Conservation (phyloP, 345 rosid species). For the Raphanus sativus region DNA sequence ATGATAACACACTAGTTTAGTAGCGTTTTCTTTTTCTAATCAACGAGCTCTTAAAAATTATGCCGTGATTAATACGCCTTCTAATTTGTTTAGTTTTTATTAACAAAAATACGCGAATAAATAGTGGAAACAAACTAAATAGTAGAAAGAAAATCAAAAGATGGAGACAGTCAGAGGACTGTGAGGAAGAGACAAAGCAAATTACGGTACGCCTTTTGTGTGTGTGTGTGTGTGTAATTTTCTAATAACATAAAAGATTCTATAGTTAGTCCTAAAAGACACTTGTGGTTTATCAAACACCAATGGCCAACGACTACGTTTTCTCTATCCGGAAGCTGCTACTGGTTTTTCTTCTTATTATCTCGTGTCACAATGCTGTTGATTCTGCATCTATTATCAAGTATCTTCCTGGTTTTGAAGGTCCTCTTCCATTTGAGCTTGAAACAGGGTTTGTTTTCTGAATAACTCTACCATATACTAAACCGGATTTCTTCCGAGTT, state of each 20-base stretch:
- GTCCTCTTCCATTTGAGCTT: constrained; percentile 17
- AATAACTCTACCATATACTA: not conserved
- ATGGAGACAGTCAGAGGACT: not conserved
- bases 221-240: not conserved
- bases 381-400: not conserved
- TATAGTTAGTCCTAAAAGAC: not conserved
- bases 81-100: not conserved
- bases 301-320: constrained; percentile 1
- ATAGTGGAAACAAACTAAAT: not conserved
- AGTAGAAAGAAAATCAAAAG: not conserved
- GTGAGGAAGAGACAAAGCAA: constrained; percentile 1
- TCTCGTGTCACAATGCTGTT: not conserved
- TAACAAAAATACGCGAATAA: not conserved
- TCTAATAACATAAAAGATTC: not conserved
- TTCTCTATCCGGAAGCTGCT: not conserved
- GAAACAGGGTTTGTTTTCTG: constrained; percentile 1
- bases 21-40: not conserved
- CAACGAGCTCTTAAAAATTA: not conserved
- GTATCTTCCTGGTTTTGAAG: constrained; percentile 13
- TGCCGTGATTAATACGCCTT: not conserved
- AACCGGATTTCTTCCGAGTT: not conserved
- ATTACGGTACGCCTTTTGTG: constrained; percentile 4
- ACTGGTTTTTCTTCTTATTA: not conserved
- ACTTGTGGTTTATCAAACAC: not conserved
- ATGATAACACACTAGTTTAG: not conserved